Evolutionary conservation across 2,329 filamentous ascomycete species (phyloP), one percentile per base, ranked within the genome.

Genomic region (Mollisiaceae sp.): DNA sequence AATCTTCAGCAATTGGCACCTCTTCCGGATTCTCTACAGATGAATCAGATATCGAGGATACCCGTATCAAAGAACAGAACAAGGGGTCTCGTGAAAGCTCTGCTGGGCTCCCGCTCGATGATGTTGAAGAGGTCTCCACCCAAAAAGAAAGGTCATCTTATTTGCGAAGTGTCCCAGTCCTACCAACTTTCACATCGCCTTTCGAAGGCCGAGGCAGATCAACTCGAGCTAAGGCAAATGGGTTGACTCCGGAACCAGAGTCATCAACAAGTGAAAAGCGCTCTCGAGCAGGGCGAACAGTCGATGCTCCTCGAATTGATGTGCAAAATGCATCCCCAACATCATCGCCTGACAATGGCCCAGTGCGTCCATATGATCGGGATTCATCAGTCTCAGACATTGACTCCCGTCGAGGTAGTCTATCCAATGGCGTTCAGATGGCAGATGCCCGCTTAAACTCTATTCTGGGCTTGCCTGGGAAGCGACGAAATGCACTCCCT

Each of bases 141-240:
- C 58, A 57, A 36, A 70, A 70, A 55, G 67, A 68, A 27, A 68
- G 64, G n/a, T 65, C 60, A 43, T 69, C 71, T 14, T 73, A 73
- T 56, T 36, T 72, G 9, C 65, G 65, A 27, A 70, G 70, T 22
- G 70, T 86, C 20, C 83, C 85, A 9, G 36, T 62, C 8, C 41
- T 86, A 35, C 84, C 85, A 14, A 79, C 76, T 14, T 86, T 87
- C 72, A 82, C 78, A 20, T 83, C 83, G 1, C 79, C 82, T 1
- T 76, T 79, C 58, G 79, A 79, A 59, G 75, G 75, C 20, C 77
- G 80, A 63, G 77, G 57, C 66, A 75, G 67, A 70, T 73, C 74
- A 57, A 69, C 43, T 18, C 55, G 67, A 9, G 65, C 75, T 60
- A 65, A 74, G 59, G 67, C 69, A 50, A 66, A 74, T 59, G 70